Percentiles rank a stretch among this genome's conserved stretches.
Conservation (phyloP, 208 protist genomes). For the Trypanosoma congolense region DNA sequence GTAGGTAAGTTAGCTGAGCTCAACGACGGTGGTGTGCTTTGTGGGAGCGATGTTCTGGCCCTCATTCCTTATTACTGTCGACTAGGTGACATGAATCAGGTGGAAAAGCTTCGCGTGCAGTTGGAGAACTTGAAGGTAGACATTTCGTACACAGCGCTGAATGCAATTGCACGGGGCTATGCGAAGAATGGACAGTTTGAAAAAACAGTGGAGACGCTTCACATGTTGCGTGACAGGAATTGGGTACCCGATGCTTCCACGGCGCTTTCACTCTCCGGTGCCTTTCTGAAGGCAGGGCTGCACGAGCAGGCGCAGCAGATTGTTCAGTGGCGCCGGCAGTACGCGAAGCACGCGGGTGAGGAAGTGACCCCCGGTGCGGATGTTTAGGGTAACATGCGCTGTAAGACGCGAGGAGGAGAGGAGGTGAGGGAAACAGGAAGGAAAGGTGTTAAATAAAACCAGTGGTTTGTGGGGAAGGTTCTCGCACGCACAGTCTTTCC, state of each 20-base stretch:
- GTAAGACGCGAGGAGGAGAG: no score
- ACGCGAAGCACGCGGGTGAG: constrained; percentile 47
- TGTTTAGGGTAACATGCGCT: no score
- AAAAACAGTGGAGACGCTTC: constrained; percentile 77
- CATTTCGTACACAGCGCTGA: constrained; percentile 63
- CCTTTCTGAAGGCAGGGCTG: constrained; percentile 81
- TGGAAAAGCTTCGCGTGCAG: constrained; percentile 42
- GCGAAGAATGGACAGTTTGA: constrained; percentile 69
- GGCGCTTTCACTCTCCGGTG: constrained; percentile 60
- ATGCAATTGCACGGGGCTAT: constrained; percentile 79
- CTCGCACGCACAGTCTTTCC: no score
- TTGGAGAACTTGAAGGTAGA: constrained; percentile 20
- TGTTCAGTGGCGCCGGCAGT: constrained; percentile 81
- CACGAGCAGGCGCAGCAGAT: constrained; percentile 86
- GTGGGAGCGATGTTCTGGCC: constrained; percentile 30
- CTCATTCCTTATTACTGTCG: constrained; percentile 86
- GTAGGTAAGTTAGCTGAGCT: constrained; percentile 32
- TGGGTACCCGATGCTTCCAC: constrained; percentile 82
- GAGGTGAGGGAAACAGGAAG: no score
- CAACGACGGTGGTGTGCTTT: constrained; percentile 18
- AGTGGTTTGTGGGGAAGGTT: no score
- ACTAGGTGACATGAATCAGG: constrained; percentile 64
- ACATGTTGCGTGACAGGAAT: constrained; percentile 70
- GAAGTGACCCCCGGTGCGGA: constrained; percentile 8
- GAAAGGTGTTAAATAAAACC: no score